Percentiles rank a stretch among this genome's conserved stretches.
Conservation (phyloP, 306 rosid genomes). For the Cajanus cajan region DNA sequence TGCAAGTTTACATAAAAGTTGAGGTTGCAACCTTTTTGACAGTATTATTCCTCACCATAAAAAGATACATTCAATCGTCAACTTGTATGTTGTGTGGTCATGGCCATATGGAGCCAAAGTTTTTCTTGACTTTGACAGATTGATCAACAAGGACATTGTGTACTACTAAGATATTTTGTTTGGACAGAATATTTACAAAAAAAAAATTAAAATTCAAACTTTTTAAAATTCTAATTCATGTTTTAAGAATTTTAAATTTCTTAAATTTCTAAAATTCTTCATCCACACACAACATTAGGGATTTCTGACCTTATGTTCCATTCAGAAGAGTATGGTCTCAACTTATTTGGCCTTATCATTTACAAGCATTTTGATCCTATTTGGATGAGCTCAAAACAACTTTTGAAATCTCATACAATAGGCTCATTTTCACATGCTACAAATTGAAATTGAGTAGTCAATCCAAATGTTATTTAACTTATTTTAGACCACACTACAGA, state of each 20-base stretch:
- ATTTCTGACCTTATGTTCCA: not conserved
- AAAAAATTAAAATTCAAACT: too few relatives aligned
- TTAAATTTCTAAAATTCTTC: too few relatives aligned
- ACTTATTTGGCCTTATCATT: not conserved
- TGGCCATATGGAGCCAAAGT: not conserved
- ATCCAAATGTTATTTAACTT: not conserved
- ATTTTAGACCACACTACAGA: not conserved
- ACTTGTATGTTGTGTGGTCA: not conserved
- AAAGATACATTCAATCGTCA: not conserved
- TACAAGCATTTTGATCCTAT: not conserved
- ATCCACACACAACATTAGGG: not conserved
- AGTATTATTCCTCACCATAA: not conserved
- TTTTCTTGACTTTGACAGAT: not conserved
- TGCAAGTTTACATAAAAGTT: not conserved
- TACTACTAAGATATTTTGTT: too few relatives aligned
- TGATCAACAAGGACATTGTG: not conserved
- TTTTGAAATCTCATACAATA: not conserved
- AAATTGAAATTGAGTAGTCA: not conserved
- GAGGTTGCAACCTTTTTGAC: not conserved
- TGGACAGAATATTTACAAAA: too few relatives aligned
- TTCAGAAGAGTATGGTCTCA: not conserved
- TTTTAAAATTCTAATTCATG: too few relatives aligned
- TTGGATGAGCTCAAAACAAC: not conserved
- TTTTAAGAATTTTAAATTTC: too few relatives aligned
- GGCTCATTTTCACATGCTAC: not conserved